Evolutionary conservation across 805 yeast genomes (phyloP).

Genomic region (Starmerella powellii): DNA sequence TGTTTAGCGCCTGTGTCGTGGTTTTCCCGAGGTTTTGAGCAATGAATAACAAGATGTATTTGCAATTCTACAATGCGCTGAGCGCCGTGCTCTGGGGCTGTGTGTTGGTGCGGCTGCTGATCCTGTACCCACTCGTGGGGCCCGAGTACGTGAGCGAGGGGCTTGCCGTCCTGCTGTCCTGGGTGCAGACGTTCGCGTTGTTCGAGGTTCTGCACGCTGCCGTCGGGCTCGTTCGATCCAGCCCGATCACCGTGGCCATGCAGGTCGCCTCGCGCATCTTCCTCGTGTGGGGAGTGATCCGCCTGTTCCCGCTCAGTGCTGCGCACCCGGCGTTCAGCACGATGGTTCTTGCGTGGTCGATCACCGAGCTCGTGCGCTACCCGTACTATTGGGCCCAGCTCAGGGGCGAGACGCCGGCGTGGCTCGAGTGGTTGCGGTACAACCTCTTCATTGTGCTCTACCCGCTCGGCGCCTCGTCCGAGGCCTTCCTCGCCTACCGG

Average conservation of each 20-base stretch:
- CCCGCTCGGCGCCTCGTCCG: constrained; percentile 88
- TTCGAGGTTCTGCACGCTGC: constrained; percentile 71
- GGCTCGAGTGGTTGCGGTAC: constrained; percentile 65
- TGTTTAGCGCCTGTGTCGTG: too few species aligned
- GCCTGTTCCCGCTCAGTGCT: constrained; percentile 61
- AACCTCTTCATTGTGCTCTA: constrained; percentile 70
- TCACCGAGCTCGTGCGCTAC: constrained; percentile 86
- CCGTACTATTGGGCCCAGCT: constrained; percentile 59
- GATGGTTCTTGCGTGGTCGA: constrained; percentile 74
- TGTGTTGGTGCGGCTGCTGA: constrained; percentile 36
- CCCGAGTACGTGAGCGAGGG: constrained; percentile 55
- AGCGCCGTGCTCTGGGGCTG: constrained; percentile 46
- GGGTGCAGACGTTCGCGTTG: constrained; percentile 66
- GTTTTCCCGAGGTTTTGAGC: too few species aligned
- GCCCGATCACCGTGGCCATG: constrained; percentile 67
- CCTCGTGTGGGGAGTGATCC: constrained; percentile 72
- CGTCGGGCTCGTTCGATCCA: constrained; percentile 73
- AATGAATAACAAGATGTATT: constrained; percentile 22
- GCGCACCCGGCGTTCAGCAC: constrained; percentile 44
- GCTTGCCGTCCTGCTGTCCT: constrained; percentile 46
- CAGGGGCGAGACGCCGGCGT: constrained; percentile 45
- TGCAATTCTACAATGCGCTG: constrained; percentile 40
- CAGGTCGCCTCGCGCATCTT: constrained; percentile 80
- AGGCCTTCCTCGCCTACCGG: constrained; percentile 53
- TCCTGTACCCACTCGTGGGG: constrained; percentile 37